A percentile compares a stretch with the other conserved stretches of the same genome.
Conservation (phyloP, 768 basidiomycete genomes). For the Podaxis sp. region DNA sequence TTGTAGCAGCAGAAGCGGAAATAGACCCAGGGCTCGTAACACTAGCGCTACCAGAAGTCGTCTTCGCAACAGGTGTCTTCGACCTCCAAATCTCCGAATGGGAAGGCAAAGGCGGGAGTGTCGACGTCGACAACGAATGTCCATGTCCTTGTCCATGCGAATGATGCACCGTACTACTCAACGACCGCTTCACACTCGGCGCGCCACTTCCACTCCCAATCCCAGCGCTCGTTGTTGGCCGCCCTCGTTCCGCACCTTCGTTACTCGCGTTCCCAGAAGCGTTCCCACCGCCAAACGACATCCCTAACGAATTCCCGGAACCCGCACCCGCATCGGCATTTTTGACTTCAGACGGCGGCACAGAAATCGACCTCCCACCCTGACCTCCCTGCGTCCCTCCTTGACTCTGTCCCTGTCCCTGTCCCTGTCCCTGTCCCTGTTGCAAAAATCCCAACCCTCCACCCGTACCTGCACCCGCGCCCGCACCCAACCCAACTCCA, state of each 20-base stretch:
- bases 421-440: neutral
- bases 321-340: slow-evolving; percentile 41
- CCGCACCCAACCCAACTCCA: neutral
- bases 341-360: slow-evolving; percentile 47
- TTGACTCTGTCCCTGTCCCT: neutral
- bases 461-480: neutral
- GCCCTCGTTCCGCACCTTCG: slow-evolving; percentile 4
- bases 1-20: neutral
- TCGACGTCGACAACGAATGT: slow-evolving; percentile 16
- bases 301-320: slow-evolving; percentile 16
- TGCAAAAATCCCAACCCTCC: slow-evolving; percentile 3
- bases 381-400: neutral
- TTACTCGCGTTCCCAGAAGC: neutral
- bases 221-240: neutral
- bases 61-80: slow-evolving; percentile 8
- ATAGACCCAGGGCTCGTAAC: neutral
- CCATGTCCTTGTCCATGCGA: slow-evolving; percentile 13
- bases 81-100: slow-evolving; percentile 16
- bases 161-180: slow-evolving; percentile 16
- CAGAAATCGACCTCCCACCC: slow-evolving; percentile 10
- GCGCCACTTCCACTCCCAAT: neutral
- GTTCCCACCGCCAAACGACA: slow-evolving; percentile 1
- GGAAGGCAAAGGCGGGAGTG: slow-evolving; percentile 11
- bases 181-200: slow-evolving; percentile 11
- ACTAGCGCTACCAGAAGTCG: neutral